These are phyloP conservation scores for Geranomyces variabilis DNA, from an alignment of 192 early-diverging fungal genomes.

Conservation along the genomic window DNA sequence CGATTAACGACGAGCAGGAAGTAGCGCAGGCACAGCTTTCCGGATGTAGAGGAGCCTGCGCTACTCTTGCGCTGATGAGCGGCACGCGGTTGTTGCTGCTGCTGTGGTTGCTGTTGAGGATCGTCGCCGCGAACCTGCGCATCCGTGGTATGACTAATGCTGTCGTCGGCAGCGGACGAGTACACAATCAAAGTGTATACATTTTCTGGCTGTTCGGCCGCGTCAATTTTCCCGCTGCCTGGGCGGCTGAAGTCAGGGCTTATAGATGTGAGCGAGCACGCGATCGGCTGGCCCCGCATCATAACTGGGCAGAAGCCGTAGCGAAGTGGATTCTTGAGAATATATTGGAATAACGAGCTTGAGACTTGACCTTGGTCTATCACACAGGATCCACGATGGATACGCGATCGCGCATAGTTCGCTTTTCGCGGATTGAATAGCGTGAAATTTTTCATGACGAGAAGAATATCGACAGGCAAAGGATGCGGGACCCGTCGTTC, in stretches of 20 bases:
- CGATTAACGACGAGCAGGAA: slow-evolving; percentile 50
- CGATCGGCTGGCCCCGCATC: slow-evolving; percentile 35
- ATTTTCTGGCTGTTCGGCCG: slow-evolving; percentile 21
- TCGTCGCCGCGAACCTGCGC: neutral
- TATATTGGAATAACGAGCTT: slow-evolving; percentile 51
- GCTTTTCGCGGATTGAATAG: slow-evolving; percentile 47
- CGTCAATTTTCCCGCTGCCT: neutral
- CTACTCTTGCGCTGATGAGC: slow-evolving; percentile 25
- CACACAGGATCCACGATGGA: slow-evolving; percentile 39
- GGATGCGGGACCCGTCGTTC: slow-evolving; percentile 22
- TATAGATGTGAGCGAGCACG: slow-evolving; percentile 43
- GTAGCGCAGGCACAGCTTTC: slow-evolving; percentile 36
- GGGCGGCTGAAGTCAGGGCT: slow-evolving; percentile 41
- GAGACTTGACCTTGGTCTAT: slow-evolving; percentile 34
- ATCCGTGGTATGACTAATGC: neutral
- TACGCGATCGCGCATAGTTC: slow-evolving; percentile 46
- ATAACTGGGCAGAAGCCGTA: slow-evolving; percentile 52
- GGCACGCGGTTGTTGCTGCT: neutral
- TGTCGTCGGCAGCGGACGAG: slow-evolving; percentile 8
- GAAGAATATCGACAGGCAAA: slow-evolving; percentile 39
- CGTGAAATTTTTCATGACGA: slow-evolving; percentile 46
- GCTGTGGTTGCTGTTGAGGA: neutral
- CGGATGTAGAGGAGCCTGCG: slow-evolving; percentile 7
- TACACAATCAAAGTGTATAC: slow-evolving; percentile 52
- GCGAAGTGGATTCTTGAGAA: slow-evolving; percentile 51